Base-by-base conservation (phyloP, 305 asterid genomes). In the Solanum hybrid region DNA sequence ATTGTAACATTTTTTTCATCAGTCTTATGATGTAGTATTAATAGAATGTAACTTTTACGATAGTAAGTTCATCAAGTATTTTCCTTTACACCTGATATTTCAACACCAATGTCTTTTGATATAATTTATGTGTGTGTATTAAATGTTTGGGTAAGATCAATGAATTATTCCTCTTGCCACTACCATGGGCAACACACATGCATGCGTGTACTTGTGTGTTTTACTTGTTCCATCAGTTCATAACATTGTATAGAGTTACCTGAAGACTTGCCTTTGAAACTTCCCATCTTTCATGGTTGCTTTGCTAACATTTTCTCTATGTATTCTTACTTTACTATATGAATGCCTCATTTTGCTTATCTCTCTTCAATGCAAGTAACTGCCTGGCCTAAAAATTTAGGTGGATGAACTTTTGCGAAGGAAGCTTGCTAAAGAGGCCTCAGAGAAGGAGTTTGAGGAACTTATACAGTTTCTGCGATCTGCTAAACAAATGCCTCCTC, bases 401-500 rank as follows among this genome's bases (percentile, higher is more conserved):
- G 99, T 97, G 56, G 98, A 95, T 91, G 97, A 97, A 94, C 97
- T 97, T 91, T 88, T 91, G 84, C 92, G 78, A 89, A 94, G 93
- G 93, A 95, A 95, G 94, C 91, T 64, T 89, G 95, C 95, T 91
- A 94, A 93, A 93, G 98, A 94, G 91, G 95, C 94, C 78, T 97
- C 94, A 36, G 97, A 95, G 79, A 95, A 90, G 92, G 98, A 95
- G 91, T 92, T 96, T 91, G 93, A 94, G 90, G 96, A 95, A 91
- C 95, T 97, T 88, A 90, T 96, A 32, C 90, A 91, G 88, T 91
- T 93, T 87, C 86, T 97, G 88, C 95, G 93, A 93, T 94, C 96
- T 93, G 95, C 96, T 69, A 92, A 93, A 94, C 92, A 64, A 87
- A 91, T 90, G 95, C 96, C 98, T 66, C 91, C 36, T 84, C 91